Evolutionary conservation across 495 filamentous ascomycete genomes (phyloP).

Genomic region (Staphylotrichum longicolle): DNA sequence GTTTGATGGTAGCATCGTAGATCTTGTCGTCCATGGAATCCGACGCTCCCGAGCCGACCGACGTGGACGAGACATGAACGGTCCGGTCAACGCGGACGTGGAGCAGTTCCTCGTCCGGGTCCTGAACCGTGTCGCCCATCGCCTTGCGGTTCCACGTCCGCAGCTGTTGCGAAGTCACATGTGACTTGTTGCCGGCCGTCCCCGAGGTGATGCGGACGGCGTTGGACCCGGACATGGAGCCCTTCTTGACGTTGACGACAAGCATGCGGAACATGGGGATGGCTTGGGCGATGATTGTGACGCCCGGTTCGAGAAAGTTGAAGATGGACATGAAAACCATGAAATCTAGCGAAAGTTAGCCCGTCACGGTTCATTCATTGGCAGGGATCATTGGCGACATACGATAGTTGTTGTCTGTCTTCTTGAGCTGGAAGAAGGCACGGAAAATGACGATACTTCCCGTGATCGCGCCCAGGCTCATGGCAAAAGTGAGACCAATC

Average conservation of each 20-base stretch:
- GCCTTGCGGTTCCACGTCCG: conserved; percentile 6
- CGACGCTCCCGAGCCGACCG: too few relatives aligned
- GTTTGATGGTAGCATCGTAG: background rate
- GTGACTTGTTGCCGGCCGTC: background rate
- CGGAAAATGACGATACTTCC: conserved; percentile 26
- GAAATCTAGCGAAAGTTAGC: conserved; percentile 18
- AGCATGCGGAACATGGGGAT: conserved; percentile 29
- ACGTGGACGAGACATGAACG: background rate
- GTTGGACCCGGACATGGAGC: background rate
- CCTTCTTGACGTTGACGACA: conserved; percentile 17
- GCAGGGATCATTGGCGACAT: background rate
- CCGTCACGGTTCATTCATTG: background rate
- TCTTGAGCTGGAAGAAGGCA: conserved; percentile 19
- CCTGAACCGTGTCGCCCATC: too few relatives aligned
- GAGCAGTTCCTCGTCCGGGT: background rate
- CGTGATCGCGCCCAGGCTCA: conserved; percentile 35
- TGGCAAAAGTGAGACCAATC: conserved; percentile 33
- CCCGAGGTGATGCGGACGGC: conserved; percentile 11
- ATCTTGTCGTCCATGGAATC: background rate
- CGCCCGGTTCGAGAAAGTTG: conserved; percentile 27
- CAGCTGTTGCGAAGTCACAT: background rate
- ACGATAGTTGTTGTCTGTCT: conserved; percentile 24
- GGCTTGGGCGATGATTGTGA: conserved; percentile 27
- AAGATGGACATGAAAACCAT: conserved; percentile 30
- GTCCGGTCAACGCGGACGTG: background rate